Conservation (phyloP, 306 rosid genomes). For the Purshia tridentata region DNA sequence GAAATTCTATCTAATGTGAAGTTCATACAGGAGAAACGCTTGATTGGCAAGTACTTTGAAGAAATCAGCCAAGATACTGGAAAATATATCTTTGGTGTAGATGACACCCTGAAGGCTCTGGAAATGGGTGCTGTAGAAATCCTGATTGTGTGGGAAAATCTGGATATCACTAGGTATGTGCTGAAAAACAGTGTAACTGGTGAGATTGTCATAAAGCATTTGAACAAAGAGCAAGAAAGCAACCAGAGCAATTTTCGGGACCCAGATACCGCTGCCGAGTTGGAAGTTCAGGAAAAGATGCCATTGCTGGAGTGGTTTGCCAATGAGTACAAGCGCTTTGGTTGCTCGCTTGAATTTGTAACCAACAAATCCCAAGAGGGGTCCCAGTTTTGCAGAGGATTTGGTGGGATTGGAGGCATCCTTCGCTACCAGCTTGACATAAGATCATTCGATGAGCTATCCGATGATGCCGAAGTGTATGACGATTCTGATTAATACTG, state of each 20-base stretch:
- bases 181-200: conserved; percentile 41
- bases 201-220: conserved; percentile 45
- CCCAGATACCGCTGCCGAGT: conserved; percentile 26
- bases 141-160: conserved; percentile 55
- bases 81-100: conserved; percentile 52
- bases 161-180: conserved; percentile 45
- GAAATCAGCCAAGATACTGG: conserved; percentile 59
- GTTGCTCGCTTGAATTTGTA: conserved; percentile 52
- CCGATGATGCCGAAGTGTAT: no score
- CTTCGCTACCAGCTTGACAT: conserved; percentile 45
- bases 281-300: conserved; percentile 53
- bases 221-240: conserved; percentile 45
- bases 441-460: no score
- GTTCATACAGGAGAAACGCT: conserved; percentile 55
- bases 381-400: conserved; percentile 50
- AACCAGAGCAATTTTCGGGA: conserved; percentile 46
- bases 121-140: conserved; percentile 61
- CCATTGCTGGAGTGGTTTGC: conserved; percentile 59
- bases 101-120: conserved; percentile 56
- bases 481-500: no score
- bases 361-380: conserved; percentile 62
- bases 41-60: conserved; percentile 56
- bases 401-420: conserved; percentile 55
- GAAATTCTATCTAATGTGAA: conserved; percentile 55
- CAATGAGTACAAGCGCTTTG: conserved; percentile 43